A percentile compares a stretch with the other conserved stretches of the same genome.
Evolutionary conservation across 2,329 filamentous ascomycete genomes (phyloP).

Genomic region (Myotisia sp.): DNA sequence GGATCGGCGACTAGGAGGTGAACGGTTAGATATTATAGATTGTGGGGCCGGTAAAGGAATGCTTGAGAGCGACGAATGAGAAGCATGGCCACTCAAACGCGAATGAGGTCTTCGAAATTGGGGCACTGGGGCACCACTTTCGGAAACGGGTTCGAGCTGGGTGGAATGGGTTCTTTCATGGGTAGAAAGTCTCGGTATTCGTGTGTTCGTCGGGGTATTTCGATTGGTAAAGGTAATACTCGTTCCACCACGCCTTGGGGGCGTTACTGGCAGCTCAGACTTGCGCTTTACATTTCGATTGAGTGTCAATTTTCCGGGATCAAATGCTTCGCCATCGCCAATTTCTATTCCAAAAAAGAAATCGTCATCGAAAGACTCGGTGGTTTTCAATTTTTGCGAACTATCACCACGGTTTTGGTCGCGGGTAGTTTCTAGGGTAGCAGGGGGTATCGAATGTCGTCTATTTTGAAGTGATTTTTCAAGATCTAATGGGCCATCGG

Average conservation of each 20-base stretch:
- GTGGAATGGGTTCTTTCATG: constrained; percentile 60
- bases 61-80: constrained; percentile 54
- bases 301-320: constrained; percentile 63
- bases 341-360: constrained; percentile 79
- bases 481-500: constrained; percentile 70
- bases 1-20: constrained; percentile 48
- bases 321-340: constrained; percentile 67
- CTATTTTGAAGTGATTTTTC: constrained; percentile 61
- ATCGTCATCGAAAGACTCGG: constrained; percentile 44
- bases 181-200: constrained; percentile 62
- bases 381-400: constrained; percentile 9
- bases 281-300: constrained; percentile 90
- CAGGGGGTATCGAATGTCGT: constrained; percentile 30
- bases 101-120: constrained; percentile 49
- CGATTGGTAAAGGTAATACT: constrained; percentile 88
- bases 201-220: constrained; percentile 43
- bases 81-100: constrained; percentile 49
- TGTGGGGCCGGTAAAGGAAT: constrained; percentile 47
- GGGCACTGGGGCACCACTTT: constrained; percentile 61
- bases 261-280: constrained; percentile 52
- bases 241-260: constrained; percentile 56
- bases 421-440: constrained; percentile 24
- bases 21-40: constrained; percentile 42
- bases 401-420: constrained; percentile 9
- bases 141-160: constrained; percentile 74